Conservation (phyloP, 2,329 filamentous ascomycete genomes). For the Geosmithia putterillii region DNA sequence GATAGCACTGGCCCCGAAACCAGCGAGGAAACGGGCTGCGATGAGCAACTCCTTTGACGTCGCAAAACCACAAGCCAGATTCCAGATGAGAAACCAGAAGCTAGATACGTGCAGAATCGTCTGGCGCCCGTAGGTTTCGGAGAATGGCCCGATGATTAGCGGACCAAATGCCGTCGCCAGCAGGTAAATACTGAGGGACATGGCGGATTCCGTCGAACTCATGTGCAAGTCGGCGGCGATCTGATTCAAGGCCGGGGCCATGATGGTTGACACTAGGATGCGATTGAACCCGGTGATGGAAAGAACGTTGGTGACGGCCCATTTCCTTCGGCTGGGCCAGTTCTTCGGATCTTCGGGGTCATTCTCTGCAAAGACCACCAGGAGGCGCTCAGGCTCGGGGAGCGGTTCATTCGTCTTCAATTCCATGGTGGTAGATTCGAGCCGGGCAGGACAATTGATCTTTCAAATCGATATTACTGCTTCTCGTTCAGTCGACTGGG, state of each 20-base stretch:
- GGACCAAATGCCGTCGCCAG: conserved; percentile 30
- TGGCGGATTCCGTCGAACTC: conserved; percentile 28
- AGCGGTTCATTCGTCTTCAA: neutral
- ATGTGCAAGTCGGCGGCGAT: conserved; percentile 41
- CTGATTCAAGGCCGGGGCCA: conserved; percentile 33
- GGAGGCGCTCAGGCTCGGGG: conserved; percentile 1
- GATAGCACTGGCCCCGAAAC: conserved; percentile 32
- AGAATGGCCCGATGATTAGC: conserved; percentile 27
- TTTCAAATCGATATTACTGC: too few species aligned
- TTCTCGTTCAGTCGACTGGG: too few species aligned
- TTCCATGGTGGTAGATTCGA: neutral
- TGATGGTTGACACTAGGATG: conserved; percentile 38
- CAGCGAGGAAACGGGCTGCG: conserved; percentile 30
- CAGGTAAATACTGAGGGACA: conserved; percentile 31
- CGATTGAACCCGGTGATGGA: conserved; percentile 37
- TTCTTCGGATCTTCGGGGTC: conserved; percentile 24
- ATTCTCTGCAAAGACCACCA: conserved; percentile 12
- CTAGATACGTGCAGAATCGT: conserved; percentile 28
- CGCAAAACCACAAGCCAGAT: conserved; percentile 29
- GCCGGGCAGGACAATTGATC: too few species aligned
- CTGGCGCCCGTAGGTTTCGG: conserved; percentile 34
- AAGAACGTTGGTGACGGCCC: conserved; percentile 34
- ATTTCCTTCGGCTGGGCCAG: conserved; percentile 28
- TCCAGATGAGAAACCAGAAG: conserved; percentile 36
- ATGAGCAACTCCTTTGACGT: conserved; percentile 25